phyloP scores from a whole-genome alignment of 805 yeast species.

The Wickerhamiella kurtzmanii region DNA sequence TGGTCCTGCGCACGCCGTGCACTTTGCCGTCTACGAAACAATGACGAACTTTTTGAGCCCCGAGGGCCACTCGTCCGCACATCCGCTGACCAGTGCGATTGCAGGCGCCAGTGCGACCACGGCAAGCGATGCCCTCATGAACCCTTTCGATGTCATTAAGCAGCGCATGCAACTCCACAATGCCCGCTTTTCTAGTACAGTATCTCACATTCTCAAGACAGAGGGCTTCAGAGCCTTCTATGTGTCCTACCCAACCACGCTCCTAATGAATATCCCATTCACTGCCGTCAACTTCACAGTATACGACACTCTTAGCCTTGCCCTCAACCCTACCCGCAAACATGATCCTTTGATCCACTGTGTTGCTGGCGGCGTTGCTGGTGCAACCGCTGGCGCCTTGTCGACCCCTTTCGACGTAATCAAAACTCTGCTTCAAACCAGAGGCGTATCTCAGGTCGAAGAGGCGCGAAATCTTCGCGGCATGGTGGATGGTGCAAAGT shows the following conservation, averaged over 20 bases:
- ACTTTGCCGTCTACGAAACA: constrained; percentile 85
- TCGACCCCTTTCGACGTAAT: constrained; percentile 89
- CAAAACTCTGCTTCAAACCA: constrained; percentile 81
- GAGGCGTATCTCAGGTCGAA: constrained; percentile 29
- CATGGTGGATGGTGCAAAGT: constrained; percentile 54
- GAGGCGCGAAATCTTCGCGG: constrained; percentile 46
- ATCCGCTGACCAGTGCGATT: constrained; percentile 59
- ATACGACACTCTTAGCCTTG: constrained; percentile 68
- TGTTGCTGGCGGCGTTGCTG: constrained; percentile 84
- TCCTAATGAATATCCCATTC: constrained; percentile 84
- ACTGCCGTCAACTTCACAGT: constrained; percentile 89
- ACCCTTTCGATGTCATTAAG: constrained; percentile 89
- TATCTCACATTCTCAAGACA: constrained; percentile 22
- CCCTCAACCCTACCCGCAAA: constrained; percentile 56
- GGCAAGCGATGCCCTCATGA: constrained; percentile 93
- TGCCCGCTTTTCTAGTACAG: constrained; percentile 16
- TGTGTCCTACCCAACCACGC: constrained; percentile 86
- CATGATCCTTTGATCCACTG: constrained; percentile 90
- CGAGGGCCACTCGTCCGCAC: constrained; percentile 38
- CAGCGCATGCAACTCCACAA: constrained; percentile 72
- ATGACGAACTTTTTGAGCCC: constrained; percentile 43
- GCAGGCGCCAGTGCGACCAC: constrained; percentile 89
- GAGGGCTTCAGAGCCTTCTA: constrained; percentile 61
- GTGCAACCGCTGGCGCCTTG: constrained; percentile 88
- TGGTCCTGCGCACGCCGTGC: constrained; percentile 98